These are phyloP conservation scores for Amaranthus hypochondriacus DNA, from an alignment of 148 eudicot species.

Conservation along the genomic window DNA sequence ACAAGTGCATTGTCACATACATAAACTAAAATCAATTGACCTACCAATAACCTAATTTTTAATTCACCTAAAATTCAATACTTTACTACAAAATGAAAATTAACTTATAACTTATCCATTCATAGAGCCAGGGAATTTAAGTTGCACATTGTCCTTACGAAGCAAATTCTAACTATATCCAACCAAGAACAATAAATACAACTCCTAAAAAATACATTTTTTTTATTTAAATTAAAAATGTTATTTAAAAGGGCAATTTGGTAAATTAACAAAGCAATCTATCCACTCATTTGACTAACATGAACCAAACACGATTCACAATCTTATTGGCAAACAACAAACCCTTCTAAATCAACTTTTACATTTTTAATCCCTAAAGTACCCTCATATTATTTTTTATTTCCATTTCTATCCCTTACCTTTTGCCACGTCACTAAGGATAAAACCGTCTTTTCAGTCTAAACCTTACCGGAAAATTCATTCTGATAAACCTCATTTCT, in stretches of 20 bases:
- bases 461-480: slow-evolving; percentile 48
- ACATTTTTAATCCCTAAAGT: neutral
- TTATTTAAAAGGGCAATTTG: neutral
- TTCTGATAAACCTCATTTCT: slow-evolving; percentile 21
- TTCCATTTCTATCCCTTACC: neutral
- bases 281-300: slow-evolving; percentile 31
- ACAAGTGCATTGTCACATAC: too few species aligned
- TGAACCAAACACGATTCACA: slow-evolving; percentile 17
- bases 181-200: too few species aligned
- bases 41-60: neutral
- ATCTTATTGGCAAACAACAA: slow-evolving; percentile 8
- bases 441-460: slow-evolving; percentile 8
- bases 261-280: slow-evolving; percentile 19
- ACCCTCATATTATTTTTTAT: neutral
- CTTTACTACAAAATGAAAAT: too few species aligned
- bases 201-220: neutral
- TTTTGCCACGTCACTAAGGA: slow-evolving; percentile 20
- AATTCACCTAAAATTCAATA: neutral
- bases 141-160: too few species aligned
- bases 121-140: too few species aligned
- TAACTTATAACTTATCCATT: too few species aligned
- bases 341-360: slow-evolving; percentile 10
- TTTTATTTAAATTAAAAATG: neutral
- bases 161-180: too few species aligned
- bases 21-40: neutral